Percentiles rank a stretch among this genome's conserved stretches.
Evolutionary conservation across 2,329 filamentous ascomycete genomes (phyloP).

Genomic region (Penicillium palitans): DNA sequence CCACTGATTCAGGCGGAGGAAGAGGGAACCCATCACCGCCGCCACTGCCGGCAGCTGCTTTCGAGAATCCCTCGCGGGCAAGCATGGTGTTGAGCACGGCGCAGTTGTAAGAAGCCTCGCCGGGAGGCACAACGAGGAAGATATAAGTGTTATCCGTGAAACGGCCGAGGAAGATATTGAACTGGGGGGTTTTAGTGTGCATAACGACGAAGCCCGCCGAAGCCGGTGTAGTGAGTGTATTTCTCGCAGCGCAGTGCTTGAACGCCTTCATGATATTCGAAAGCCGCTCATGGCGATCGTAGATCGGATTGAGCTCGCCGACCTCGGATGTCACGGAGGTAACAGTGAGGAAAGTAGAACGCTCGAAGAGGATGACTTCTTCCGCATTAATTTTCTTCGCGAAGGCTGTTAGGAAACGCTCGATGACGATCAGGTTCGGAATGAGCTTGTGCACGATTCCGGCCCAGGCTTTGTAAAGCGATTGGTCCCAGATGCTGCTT

Average conservation of each 20-base stretch:
- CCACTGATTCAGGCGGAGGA: slow-evolving; percentile 34
- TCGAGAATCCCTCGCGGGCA: slow-evolving; percentile 77
- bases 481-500: slow-evolving; percentile 98
- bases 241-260: slow-evolving; percentile 69
- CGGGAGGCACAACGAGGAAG: slow-evolving; percentile 85
- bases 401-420: slow-evolving; percentile 78
- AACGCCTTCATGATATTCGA: slow-evolving; percentile 98
- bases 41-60: slow-evolving; percentile 52
- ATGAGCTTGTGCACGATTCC: slow-evolving; percentile 97
- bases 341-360: slow-evolving; percentile 95
- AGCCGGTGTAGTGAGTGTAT: slow-evolving; percentile 46
- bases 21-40: slow-evolving; percentile 46
- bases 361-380: slow-evolving; percentile 91
- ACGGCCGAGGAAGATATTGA: slow-evolving; percentile 92
- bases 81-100: slow-evolving; percentile 88
- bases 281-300: slow-evolving; percentile 90
- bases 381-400: slow-evolving; percentile 86
- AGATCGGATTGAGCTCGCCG: slow-evolving; percentile 78
- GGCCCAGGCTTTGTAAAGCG: slow-evolving; percentile 96
- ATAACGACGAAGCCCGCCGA: slow-evolving; percentile 48
- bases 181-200: slow-evolving; percentile 58
- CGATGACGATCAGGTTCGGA: slow-evolving; percentile 87
- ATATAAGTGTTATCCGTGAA: slow-evolving; percentile 98
- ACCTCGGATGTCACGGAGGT: slow-evolving; percentile 79
- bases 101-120: slow-evolving; percentile 86